Percentiles rank a stretch among this genome's conserved stretches.
These are phyloP conservation scores for Lolium rigidum DNA, from an alignment of 176 grass and related monocot species.

Conservation along the genomic window DNA sequence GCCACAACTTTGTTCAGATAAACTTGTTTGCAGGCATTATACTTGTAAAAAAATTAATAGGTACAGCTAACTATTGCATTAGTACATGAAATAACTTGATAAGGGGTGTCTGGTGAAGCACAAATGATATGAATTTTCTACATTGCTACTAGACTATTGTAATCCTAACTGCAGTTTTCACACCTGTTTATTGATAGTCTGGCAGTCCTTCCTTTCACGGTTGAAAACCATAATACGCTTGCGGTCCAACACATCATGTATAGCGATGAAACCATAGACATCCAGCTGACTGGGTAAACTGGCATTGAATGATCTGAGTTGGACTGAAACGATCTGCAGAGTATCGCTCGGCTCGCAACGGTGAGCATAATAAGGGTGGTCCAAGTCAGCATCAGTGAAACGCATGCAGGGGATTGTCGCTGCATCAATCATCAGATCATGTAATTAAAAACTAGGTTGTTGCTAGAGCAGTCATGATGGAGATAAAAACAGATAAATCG, in stretches of 20 bases:
- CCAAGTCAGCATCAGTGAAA: background rate
- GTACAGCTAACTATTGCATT: background rate
- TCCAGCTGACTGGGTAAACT: background rate
- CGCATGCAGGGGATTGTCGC: conserved; percentile 1
- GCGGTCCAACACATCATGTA: background rate
- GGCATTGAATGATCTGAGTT: background rate
- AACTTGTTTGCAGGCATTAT: background rate
- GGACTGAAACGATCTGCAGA: conserved; percentile 3
- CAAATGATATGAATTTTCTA: background rate
- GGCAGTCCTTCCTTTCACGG: background rate
- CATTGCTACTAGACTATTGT: background rate
- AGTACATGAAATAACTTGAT: background rate
- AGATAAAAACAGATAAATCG: background rate
- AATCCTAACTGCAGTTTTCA: background rate
- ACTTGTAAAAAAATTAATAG: background rate
- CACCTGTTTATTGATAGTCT: background rate
- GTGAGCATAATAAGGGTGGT: background rate
- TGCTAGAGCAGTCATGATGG: background rate
- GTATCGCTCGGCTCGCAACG: background rate
- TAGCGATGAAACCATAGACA: background rate
- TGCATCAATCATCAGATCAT: background rate
- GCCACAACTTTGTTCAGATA: background rate
- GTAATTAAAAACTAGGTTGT: background rate
- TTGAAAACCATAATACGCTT: background rate
- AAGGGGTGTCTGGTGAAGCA: background rate